These are phyloP conservation scores for Vachellia collinsii DNA, from an alignment of 306 rosid species.

Conservation along the genomic window DNA sequence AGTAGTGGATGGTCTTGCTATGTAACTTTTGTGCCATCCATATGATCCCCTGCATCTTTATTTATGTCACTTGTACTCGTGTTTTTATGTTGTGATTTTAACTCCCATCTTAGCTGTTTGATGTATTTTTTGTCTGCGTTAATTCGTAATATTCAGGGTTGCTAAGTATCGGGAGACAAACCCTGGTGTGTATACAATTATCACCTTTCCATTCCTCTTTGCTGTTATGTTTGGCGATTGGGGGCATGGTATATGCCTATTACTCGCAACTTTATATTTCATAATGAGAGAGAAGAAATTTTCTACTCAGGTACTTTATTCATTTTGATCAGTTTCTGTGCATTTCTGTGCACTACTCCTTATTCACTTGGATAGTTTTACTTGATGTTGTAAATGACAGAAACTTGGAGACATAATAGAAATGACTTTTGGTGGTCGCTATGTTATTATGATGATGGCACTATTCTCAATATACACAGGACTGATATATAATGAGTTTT, in stretches of 20 bases:
- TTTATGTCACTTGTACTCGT: neutral
- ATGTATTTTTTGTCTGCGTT: conserved; percentile 1
- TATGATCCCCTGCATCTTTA: conserved; percentile 6
- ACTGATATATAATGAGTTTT: conserved; percentile 78
- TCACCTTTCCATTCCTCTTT: conserved; percentile 86
- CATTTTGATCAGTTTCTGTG: conserved; percentile 19
- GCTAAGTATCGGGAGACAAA: conserved; percentile 83
- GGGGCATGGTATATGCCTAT: conserved; percentile 89
- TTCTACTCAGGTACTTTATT: conserved; percentile 65
- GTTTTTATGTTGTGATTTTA: conserved; percentile 23
- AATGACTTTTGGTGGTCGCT: conserved; percentile 86
- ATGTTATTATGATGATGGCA: conserved; percentile 77
- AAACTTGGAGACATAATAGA: conserved; percentile 85
- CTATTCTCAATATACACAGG: conserved; percentile 89
- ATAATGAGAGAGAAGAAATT: conserved; percentile 63
- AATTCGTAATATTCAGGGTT: conserved; percentile 48
- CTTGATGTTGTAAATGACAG: conserved; percentile 57
- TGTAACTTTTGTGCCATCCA: neutral
- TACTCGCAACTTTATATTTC: conserved; percentile 70
- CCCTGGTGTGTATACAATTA: conserved; percentile 73
- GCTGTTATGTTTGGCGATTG: conserved; percentile 92
- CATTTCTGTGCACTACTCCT: conserved; percentile 25
- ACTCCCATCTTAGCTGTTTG: conserved; percentile 12
- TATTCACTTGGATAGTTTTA: conserved; percentile 34
- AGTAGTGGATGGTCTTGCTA: neutral